Base-by-base conservation (phyloP, 164 flowering plant species). In the Protea cynaroides region DNA sequence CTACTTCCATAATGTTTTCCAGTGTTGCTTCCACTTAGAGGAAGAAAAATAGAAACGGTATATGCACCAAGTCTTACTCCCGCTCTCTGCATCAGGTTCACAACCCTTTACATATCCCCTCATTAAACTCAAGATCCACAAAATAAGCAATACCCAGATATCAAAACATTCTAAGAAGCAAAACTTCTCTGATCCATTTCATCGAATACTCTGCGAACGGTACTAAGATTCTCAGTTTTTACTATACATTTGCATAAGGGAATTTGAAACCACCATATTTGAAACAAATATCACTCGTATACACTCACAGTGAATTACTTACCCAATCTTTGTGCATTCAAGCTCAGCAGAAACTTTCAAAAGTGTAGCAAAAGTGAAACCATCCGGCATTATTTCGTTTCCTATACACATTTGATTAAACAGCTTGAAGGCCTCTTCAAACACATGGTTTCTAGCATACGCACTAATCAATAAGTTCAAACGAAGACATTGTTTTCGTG, bases 81-180 rank as follows among this genome's bases (percentile, higher is more conserved):
- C 40, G 79, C 80, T 21, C 49, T 57, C 55, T 67, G 81, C 96
- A 89, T 87, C 21, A 23, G 49, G 46, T 59, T 74, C 14, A 83
- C 76, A 56, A 82, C 23, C 7, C 67, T 69, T 79, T 77, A 77
- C 7, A 75, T n/a, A n/a, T n/a, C n/a, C n/a, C 69, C 36, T 44
- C 68, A 71, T 22, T 59, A 18, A 29, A 61, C 34, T 8, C 22
- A 67, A 12, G 37, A 61, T 64, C 68, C 57, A 68, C 76, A 1
- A 60, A 56, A 19, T 56, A 37, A 1, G 72, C 75, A 73, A n/a
- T 65, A 73, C 12, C 71, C 80, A 1, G 82, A 64, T 24, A 86
- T 72, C 4, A 84, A 15, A 18, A 71, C 78, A 65, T 86, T 90
- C 90, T 89, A 90, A 22, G 90, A 84, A 63, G 80, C 72, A 17